phyloP scores from a whole-genome alignment of 805 yeast genomes.

The Candida morakotiae region DNA sequence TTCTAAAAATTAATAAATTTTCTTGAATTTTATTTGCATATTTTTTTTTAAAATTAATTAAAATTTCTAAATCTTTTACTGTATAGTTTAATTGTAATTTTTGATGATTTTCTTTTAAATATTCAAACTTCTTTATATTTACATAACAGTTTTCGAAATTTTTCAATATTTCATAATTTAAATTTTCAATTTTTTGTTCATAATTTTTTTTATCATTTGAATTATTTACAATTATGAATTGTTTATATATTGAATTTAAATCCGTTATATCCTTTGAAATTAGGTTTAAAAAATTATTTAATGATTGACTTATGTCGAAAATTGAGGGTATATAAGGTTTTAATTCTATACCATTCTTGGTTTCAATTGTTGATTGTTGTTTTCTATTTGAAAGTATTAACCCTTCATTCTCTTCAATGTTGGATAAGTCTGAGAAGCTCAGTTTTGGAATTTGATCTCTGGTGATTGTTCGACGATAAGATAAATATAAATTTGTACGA shows the following conservation, averaged over 20 bases:
- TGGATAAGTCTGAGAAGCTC: conserved; percentile 38
- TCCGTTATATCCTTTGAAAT: conserved; percentile 54
- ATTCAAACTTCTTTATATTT: conserved; percentile 62
- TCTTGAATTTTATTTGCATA: conserved; percentile 85
- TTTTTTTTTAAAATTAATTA: conserved; percentile 76
- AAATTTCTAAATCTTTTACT: conserved; percentile 55
- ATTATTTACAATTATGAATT: conserved; percentile 74
- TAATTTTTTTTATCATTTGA: conserved; percentile 69
- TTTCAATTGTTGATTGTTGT: conserved; percentile 13
- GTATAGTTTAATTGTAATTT: conserved; percentile 36
- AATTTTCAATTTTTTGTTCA: conserved; percentile 73
- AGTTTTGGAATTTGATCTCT: conserved; percentile 30
- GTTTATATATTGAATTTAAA: conserved; percentile 69
- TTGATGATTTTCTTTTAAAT: conserved; percentile 35
- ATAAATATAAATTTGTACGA: conserved; percentile 84
- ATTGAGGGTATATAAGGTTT: conserved; percentile 73
- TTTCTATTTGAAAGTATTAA: conserved; percentile 40
- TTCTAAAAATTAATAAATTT: conserved; percentile 71
- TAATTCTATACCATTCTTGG: conserved; percentile 48
- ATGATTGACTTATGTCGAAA: conserved; percentile 65
- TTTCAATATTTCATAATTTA: conserved; percentile 72
- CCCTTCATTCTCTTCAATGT: conserved; percentile 51
- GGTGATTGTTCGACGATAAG: conserved; percentile 87
- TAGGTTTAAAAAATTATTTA: conserved; percentile 56
- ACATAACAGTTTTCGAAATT: conserved; percentile 76